phyloP scores from a whole-genome alignment of 2,329 filamentous ascomycete species.

The Sporothrix pseudoabietina region DNA sequence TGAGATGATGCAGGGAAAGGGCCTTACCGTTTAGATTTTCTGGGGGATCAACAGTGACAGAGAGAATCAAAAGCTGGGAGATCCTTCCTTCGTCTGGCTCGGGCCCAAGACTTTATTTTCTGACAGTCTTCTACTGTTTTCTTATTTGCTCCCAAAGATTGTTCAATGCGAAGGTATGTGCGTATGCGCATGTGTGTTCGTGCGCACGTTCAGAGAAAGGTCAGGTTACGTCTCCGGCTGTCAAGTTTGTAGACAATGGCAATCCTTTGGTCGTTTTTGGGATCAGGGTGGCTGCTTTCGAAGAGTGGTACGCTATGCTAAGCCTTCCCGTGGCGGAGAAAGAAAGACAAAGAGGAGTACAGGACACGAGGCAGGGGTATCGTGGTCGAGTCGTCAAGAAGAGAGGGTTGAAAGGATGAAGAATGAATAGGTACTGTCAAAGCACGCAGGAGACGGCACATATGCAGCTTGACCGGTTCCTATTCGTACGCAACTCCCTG shows the following conservation, averaged over 20 bases:
- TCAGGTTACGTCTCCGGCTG: slow-evolving; percentile 1
- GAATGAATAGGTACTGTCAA: not conserved
- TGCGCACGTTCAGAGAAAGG: slow-evolving; percentile 19
- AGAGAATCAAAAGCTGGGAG: slow-evolving; percentile 9
- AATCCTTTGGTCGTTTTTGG: not conserved
- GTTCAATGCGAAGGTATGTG: slow-evolving; percentile 23
- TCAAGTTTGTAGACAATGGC: slow-evolving; percentile 4
- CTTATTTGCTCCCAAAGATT: slow-evolving; percentile 8
- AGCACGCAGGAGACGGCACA: slow-evolving; percentile 11
- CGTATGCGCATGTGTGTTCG: slow-evolving; percentile 22
- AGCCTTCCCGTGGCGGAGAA: not conserved
- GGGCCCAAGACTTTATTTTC: slow-evolving; percentile 18
- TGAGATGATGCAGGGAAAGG: slow-evolving; percentile 24
- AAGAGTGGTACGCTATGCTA: not conserved
- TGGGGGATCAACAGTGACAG: slow-evolving; percentile 29
- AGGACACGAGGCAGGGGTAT: not conserved
- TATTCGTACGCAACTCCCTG: not conserved
- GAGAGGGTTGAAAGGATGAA: not conserved
- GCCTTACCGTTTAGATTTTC: slow-evolving; percentile 27
- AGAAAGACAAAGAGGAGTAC: not conserved
- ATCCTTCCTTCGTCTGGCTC: slow-evolving; percentile 19
- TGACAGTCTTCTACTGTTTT: slow-evolving; percentile 5
- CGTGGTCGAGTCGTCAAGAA: not conserved
- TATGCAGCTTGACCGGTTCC: not conserved
- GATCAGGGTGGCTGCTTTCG: not conserved